Conservation (phyloP, 371 early-diverging fungal species). For the Zychaea mexicana region DNA sequence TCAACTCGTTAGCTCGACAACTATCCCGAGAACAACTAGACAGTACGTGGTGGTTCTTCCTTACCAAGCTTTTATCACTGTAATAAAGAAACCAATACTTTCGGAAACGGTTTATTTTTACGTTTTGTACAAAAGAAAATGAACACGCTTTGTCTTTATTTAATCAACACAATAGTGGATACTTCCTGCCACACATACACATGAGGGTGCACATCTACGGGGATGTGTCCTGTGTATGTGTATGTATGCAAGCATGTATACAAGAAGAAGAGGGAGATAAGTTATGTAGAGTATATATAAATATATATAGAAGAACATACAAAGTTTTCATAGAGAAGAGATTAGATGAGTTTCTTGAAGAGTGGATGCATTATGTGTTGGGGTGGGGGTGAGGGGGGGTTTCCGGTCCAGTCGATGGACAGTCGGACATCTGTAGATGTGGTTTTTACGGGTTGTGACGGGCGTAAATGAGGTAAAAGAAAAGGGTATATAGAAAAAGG, state of each 20-base stretch:
- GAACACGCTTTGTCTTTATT: conserved; percentile 3
- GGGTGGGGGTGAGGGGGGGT: background rate
- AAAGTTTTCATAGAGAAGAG: background rate
- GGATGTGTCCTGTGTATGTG: too few relatives aligned
- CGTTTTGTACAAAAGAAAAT: background rate
- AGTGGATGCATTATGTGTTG: background rate
- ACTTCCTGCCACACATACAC: background rate
- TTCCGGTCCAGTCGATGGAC: too few relatives aligned
- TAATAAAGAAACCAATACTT: too few relatives aligned
- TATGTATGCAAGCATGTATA: background rate
- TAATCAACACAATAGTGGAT: background rate
- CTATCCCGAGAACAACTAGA: background rate
- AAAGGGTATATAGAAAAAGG: background rate
- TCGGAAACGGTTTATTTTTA: background rate
- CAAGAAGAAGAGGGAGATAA: background rate
- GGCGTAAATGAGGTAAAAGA: background rate
- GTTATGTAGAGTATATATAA: background rate
- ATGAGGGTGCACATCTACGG: too few relatives aligned
- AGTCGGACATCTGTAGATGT: too few relatives aligned
- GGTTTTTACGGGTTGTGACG: background rate
- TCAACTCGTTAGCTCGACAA: background rate
- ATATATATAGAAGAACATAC: background rate
- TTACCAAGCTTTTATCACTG: too few relatives aligned
- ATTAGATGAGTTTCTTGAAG: background rate
- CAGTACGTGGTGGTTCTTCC: too few relatives aligned